phyloP scores from a whole-genome alignment of 176 grass and related monocot genomes.

The Oryza coarctata region DNA sequence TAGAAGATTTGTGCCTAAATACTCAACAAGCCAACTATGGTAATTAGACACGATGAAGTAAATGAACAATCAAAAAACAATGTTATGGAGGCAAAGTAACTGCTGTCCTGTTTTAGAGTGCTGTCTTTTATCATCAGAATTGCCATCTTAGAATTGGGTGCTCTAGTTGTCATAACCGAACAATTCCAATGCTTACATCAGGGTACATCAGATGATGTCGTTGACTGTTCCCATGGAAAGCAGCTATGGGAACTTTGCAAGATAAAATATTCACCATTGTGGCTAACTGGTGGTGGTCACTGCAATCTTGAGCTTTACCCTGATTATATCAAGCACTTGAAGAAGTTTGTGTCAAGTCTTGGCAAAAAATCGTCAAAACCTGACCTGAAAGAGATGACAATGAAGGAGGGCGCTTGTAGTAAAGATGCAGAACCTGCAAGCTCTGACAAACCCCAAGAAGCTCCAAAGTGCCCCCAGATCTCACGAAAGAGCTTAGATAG shows the following conservation, averaged over 20 bases:
- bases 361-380: constrained; percentile 54
- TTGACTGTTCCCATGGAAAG: constrained; percentile 94
- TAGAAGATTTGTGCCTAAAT: constrained; percentile 14
- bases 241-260: constrained; percentile 96
- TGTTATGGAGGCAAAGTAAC: background rate
- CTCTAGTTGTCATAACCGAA: constrained; percentile 22
- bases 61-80: constrained; percentile 14
- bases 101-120: constrained; percentile 17
- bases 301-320: constrained; percentile 96
- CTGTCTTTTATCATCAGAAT: constrained; percentile 6
- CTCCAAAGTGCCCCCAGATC: constrained; percentile 53
- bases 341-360: constrained; percentile 65
- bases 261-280: constrained; percentile 87
- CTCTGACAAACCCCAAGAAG: constrained; percentile 42
- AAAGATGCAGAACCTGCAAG: constrained; percentile 35
- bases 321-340: constrained; percentile 83
- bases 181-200: constrained; percentile 43
- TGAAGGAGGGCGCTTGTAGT: constrained; percentile 11
- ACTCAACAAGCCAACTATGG: constrained; percentile 7
- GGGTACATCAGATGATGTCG: constrained; percentile 94
- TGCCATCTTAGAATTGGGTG: constrained; percentile 6
- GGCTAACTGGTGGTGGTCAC: constrained; percentile 90
- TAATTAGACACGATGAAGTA: background rate
- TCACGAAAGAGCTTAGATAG: constrained; percentile 89
- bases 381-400: constrained; percentile 35